Conservation (phyloP, 23 red algal species). For the Gracilaria caudata region DNA sequence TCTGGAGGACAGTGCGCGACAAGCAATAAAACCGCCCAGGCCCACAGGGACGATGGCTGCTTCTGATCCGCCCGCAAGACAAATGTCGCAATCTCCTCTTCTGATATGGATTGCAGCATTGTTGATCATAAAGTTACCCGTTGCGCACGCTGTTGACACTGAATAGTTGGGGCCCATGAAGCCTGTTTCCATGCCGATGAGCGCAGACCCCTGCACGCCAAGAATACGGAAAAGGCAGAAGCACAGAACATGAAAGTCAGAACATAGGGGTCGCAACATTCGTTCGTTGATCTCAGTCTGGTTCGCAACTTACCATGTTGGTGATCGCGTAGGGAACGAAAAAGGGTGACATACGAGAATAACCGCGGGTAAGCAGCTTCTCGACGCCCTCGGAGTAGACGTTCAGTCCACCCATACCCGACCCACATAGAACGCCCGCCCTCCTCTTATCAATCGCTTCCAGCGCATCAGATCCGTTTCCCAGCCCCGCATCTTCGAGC, state of each 20-base stretch:
- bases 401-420: constrained; percentile 94
- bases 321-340: constrained; percentile 99
- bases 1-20: constrained; percentile 86
- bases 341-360: constrained; percentile 91
- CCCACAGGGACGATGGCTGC: constrained; percentile 94
- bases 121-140: constrained; percentile 94
- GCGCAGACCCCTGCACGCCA: constrained; percentile 47
- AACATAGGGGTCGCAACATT: not conserved
- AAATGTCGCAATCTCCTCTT: constrained; percentile 93
- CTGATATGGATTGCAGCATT: constrained; percentile 94
- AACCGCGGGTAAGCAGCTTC: constrained; percentile 68
- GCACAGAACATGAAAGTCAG: not conserved
- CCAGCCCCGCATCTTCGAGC: constrained; percentile 79
- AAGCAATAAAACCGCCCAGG: constrained; percentile 96
- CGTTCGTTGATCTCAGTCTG: not conserved
- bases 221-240: not conserved
- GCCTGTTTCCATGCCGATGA: constrained; percentile 87
- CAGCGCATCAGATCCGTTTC: constrained; percentile 61
- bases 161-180: constrained; percentile 98
- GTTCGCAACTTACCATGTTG: constrained; percentile 83
- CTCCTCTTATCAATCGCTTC: constrained; percentile 78
- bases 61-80: constrained; percentile 88
- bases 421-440: constrained; percentile 81
- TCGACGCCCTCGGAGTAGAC: constrained; percentile 81
- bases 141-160: constrained; percentile 93